Evolutionary conservation across 1,139 yeast species (phyloP), one percentile per base, ranked within the genome.

Genomic region (Debaryomyces coudertii): DNA sequence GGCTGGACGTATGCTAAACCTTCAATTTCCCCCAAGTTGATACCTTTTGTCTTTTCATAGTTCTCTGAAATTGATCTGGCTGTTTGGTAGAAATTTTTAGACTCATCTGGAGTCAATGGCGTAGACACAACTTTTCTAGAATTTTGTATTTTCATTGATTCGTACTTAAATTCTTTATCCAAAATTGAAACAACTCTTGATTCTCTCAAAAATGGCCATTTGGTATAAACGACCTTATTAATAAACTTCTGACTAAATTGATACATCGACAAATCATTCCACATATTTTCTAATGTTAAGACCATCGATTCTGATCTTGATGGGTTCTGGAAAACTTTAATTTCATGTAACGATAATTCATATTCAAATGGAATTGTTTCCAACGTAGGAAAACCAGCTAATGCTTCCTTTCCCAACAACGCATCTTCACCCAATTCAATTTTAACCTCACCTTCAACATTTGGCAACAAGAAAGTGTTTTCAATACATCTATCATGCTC

Each of bases 351-450:
- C 44, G 76, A 80, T 52, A 87, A 67, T 36, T 68, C 62, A 12
- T 67, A 60, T 0, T 74, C 66, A 58, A 83, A 86, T 4, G 92
- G 85, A 40, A 93, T 67, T 0, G 95, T 80, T 42, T 79, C 68
- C 57, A 93, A 73, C 12, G 93, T 76, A 46, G 99, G 99, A 77
- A 95, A 93, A 2, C 98, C 97, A 12, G 97, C 96, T 47, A 87
- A 71, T 44, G 88, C 71, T 4, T 85, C 77, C 24, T 69, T 72
- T 39, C 98, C 98, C 3, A 79, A 68, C 51, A 79, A 74, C 8
- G 90, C 96, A 47, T 88, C 87, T 28, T 79, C 76, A 41, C 81
- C 70, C 47, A 90, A 73, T 3, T 93, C 95, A 50, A 80, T 77
- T 39, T 73, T 71, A 44, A 79, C 69, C 20, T 77, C 67, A 2